phyloP scores from a whole-genome alignment of 2,329 filamentous ascomycete species.

The Neurospora sp. region DNA sequence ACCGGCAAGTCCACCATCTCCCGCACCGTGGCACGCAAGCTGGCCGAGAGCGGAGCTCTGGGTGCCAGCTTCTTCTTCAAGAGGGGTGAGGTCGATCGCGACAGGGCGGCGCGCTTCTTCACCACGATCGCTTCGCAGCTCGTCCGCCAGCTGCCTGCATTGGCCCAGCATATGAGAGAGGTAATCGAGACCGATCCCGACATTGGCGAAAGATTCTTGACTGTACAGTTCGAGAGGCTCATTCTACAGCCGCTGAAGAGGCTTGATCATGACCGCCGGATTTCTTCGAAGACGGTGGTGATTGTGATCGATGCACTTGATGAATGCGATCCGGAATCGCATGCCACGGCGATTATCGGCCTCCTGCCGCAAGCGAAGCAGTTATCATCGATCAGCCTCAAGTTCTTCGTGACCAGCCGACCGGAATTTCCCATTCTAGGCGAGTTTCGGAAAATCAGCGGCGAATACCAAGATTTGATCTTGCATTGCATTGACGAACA shows the following conservation, averaged over 20 bases:
- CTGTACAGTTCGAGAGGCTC: conserved; percentile 29
- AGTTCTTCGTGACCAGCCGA: conserved; percentile 30
- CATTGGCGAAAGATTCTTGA: conserved; percentile 12
- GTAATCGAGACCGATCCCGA: conserved; percentile 20
- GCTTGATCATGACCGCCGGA: not conserved
- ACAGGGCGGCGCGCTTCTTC: conserved; percentile 25
- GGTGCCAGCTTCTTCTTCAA: conserved; percentile 34
- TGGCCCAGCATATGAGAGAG: conserved; percentile 17
- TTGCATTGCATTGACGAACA: conserved; percentile 25
- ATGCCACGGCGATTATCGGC: conserved; percentile 20
- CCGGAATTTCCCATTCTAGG: conserved; percentile 27
- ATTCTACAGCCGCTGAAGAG: conserved; percentile 24
- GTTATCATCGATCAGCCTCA: conserved; percentile 14
- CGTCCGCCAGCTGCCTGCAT: conserved; percentile 14
- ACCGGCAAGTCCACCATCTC: conserved; percentile 31
- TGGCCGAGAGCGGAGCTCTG: conserved; percentile 6
- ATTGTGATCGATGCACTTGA: conserved; percentile 27
- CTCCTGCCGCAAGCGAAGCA: conserved; percentile 13
- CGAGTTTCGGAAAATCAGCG: conserved; percentile 21
- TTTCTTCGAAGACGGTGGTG: conserved; percentile 8
- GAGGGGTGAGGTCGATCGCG: conserved; percentile 26
- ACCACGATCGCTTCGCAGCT: conserved; percentile 28
- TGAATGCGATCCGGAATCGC: conserved; percentile 22
- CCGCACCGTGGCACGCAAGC: conserved; percentile 13
- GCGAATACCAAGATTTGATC: conserved; percentile 20